These are phyloP conservation scores for Anisodus tanguticus DNA, from an alignment of 257 asterid genomes.

Conservation along the genomic window DNA sequence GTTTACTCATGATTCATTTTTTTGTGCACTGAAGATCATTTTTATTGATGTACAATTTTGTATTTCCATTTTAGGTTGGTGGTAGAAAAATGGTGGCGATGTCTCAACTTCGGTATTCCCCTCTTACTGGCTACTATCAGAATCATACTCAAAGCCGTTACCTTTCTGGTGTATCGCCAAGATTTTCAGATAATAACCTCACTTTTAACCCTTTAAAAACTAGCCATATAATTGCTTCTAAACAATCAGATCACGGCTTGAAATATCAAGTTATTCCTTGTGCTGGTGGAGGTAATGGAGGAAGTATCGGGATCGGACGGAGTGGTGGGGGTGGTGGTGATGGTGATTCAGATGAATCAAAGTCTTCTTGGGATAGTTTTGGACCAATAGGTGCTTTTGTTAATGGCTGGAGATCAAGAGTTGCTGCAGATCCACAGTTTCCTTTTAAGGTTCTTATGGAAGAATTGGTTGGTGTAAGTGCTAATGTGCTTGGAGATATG, in stretches of 20 bases:
- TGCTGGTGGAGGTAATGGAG: constrained; percentile 37
- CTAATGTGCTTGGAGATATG: constrained; percentile 91
- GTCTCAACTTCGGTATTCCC: constrained; percentile 46
- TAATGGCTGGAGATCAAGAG: constrained; percentile 87
- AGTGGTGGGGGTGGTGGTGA: constrained; percentile 42
- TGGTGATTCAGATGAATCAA: constrained; percentile 50
- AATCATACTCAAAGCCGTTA: constrained; percentile 32
- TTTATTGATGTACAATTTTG: background rate
- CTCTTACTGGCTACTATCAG: constrained; percentile 29
- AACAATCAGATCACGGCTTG: background rate
- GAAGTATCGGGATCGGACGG: background rate
- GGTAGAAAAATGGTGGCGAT: constrained; percentile 44
- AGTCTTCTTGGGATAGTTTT: constrained; percentile 48
- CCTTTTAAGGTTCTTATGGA: constrained; percentile 94
- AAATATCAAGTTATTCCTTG: constrained; percentile 41
- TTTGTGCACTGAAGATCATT: constrained; percentile 44
- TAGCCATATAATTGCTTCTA: constrained; percentile 33
- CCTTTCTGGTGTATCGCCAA: constrained; percentile 7
- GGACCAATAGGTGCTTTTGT: constrained; percentile 83
- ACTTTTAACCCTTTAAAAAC: background rate
- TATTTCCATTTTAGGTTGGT: background rate
- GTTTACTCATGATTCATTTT: background rate
- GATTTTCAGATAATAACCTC: background rate
- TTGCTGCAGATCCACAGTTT: constrained; percentile 89
- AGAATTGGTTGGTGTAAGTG: constrained; percentile 81